Conservation (phyloP, 495 filamentous ascomycete species). For the Penicillium chermesinum region DNA sequence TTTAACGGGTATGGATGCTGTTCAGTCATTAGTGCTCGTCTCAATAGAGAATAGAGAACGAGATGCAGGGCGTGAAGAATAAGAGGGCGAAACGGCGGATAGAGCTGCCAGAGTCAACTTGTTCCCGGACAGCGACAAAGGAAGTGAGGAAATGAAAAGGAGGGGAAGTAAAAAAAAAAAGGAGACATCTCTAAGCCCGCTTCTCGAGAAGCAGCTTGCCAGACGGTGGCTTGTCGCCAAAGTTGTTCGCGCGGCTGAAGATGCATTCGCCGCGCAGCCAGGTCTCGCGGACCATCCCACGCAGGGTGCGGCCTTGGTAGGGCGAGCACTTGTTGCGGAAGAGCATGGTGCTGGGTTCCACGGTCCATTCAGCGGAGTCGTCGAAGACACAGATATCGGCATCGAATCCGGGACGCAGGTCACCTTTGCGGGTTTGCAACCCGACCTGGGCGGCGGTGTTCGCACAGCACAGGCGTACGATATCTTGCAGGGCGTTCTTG, state of each 20-base stretch:
- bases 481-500: conserved; percentile 57
- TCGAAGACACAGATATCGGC: conserved; percentile 94
- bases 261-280: conserved; percentile 80
- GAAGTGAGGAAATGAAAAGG: conserved; percentile 9
- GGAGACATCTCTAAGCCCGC: conserved; percentile 32
- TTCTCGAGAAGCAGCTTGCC: conserved; percentile 59
- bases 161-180: conserved; percentile 6
- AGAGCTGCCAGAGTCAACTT: conserved; percentile 15
- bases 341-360: conserved; percentile 66
- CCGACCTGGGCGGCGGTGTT: conserved; percentile 93
- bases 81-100: conserved; percentile 1
- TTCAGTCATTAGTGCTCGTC: conserved; percentile 29
- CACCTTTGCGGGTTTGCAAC: conserved; percentile 75
- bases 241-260: conserved; percentile 59
- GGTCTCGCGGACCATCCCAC: conserved; percentile 80
- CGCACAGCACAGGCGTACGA: conserved; percentile 76
- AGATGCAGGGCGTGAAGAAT: conserved; percentile 9
- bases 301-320: conserved; percentile 79
- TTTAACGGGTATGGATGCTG: conserved; percentile 31
- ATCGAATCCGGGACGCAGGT: conserved; percentile 77
- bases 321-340: conserved; percentile 95
- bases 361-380: conserved; percentile 68
- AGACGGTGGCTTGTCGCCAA: conserved; percentile 52
- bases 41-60: conserved; percentile 10
- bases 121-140: conserved; percentile 9